A percentile compares a stretch with the other conserved stretches of the same genome.
Conservation (phyloP, 805 yeast species). For the Nakazawaea ishiwadae region DNA sequence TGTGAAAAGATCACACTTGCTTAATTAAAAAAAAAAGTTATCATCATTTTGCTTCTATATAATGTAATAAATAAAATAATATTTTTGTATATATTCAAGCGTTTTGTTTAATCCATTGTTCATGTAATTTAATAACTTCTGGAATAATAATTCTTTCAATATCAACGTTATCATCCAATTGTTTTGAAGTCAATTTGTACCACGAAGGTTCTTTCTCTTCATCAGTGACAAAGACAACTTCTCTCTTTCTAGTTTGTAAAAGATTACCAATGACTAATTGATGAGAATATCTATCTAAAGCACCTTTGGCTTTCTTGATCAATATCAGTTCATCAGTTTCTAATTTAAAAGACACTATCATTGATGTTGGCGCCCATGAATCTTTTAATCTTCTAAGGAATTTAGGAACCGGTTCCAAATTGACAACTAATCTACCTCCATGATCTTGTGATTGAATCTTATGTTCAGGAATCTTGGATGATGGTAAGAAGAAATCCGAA, state of each 20-base stretch:
- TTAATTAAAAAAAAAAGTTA: too few relatives aligned
- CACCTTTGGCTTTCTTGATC: constrained; percentile 70
- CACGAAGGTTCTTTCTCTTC: constrained; percentile 41
- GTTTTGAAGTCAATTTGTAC: constrained; percentile 40
- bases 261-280: constrained; percentile 93
- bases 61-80: too few relatives aligned
- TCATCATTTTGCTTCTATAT: too few relatives aligned
- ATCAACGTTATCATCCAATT: constrained; percentile 38
- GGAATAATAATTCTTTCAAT: constrained; percentile 84
- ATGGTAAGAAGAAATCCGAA: constrained; percentile 91
- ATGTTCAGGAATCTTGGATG: constrained; percentile 82
- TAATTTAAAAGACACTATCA: constrained; percentile 90
- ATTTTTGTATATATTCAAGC: neutral
- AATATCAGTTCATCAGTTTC: constrained; percentile 80
- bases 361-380: constrained; percentile 91
- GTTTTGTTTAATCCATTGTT: constrained; percentile 46
- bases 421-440: constrained; percentile 74
- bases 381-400: constrained; percentile 84
- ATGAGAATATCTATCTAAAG: constrained; percentile 82
- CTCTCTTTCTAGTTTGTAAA: constrained; percentile 79
- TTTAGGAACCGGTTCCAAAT: constrained; percentile 94
- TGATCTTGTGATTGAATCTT: constrained; percentile 81
- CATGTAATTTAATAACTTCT: constrained; percentile 60
- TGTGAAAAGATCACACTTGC: too few relatives aligned
- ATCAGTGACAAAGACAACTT: constrained; percentile 78